Evolutionary conservation across 2,329 filamentous ascomycete genomes (phyloP).

Genomic region (Xylariaceae sp.): DNA sequence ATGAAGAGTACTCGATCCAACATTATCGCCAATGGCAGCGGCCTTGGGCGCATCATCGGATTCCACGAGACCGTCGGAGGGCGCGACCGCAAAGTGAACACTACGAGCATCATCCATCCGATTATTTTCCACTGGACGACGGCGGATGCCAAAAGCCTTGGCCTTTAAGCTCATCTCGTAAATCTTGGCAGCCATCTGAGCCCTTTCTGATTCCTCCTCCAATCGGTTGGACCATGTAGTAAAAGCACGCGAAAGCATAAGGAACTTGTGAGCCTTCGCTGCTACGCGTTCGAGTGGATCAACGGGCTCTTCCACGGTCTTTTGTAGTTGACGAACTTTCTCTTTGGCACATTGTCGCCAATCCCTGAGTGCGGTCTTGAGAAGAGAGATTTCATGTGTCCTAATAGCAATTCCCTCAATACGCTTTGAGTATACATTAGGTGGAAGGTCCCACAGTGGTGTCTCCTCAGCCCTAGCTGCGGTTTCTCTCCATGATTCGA

Average conservation of each 20-base stretch:
- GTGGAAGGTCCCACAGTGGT: constrained; percentile 24
- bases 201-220: constrained; percentile 34
- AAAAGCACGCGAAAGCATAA: constrained; percentile 36
- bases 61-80: background rate
- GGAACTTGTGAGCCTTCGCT: constrained; percentile 31
- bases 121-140: background rate
- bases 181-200: constrained; percentile 31
- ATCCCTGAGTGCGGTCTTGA: constrained; percentile 27
- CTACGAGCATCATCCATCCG: background rate
- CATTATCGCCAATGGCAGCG: background rate
- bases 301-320: constrained; percentile 24
- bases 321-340: constrained; percentile 18
- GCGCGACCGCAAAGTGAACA: constrained; percentile 1
- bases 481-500: constrained; percentile 32
- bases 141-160: constrained; percentile 31
- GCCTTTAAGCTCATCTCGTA: constrained; percentile 38
- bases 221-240: constrained; percentile 35
- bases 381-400: constrained; percentile 31
- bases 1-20: background rate
- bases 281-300: constrained; percentile 34
- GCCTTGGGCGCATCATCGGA: background rate
- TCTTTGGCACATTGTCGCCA: constrained; percentile 31
- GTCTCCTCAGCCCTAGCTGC: constrained; percentile 27
- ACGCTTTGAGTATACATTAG: constrained; percentile 37
- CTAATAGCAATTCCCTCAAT: constrained; percentile 34